Percentiles rank a stretch among this genome's conserved stretches.
Conservation (phyloP, 768 basidiomycete genomes). For the Tulasnella sp. region DNA sequence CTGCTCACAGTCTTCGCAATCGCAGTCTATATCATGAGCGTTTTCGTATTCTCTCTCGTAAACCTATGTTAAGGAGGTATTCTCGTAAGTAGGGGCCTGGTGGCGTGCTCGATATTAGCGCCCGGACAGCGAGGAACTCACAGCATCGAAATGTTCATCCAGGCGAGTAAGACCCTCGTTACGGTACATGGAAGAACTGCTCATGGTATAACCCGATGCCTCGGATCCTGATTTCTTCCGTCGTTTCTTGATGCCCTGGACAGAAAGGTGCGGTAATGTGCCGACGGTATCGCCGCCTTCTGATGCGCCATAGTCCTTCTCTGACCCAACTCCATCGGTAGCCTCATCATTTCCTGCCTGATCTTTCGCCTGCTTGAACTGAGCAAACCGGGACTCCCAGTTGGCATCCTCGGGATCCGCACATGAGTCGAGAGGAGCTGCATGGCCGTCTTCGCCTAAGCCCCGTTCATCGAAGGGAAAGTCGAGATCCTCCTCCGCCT, state of each 20-base stretch:
- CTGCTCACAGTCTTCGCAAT: conserved; percentile 16
- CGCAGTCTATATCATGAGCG: conserved; percentile 41
- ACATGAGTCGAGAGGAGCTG: conserved; percentile 22
- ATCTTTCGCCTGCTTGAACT: conserved; percentile 53
- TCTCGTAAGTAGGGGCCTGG: not conserved
- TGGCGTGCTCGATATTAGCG: conserved; percentile 3
- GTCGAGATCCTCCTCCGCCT: conserved; percentile 45
- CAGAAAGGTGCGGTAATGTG: conserved; percentile 61
- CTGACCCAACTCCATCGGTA: conserved; percentile 41
- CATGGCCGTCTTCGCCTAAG: conserved; percentile 28
- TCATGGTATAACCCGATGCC: conserved; percentile 94
- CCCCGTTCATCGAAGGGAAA: conserved; percentile 60
- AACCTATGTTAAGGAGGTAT: conserved; percentile 43
- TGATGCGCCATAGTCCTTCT: conserved; percentile 31
- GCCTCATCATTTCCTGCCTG: conserved; percentile 28
- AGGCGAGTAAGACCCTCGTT: conserved; percentile 80
- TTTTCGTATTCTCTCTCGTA: conserved; percentile 59
- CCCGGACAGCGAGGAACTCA: no score
- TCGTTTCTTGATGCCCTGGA: conserved; percentile 65
- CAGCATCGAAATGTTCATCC: conserved; percentile 92
- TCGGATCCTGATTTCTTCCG: conserved; percentile 66
- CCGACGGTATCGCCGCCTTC: conserved; percentile 78
- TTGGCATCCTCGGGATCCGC: conserved; percentile 31
- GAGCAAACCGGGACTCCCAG: conserved; percentile 75
- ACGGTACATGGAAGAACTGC: conserved; percentile 89